Conservation (phyloP, 75 land plant species). For the Cupressus sempervirens region DNA sequence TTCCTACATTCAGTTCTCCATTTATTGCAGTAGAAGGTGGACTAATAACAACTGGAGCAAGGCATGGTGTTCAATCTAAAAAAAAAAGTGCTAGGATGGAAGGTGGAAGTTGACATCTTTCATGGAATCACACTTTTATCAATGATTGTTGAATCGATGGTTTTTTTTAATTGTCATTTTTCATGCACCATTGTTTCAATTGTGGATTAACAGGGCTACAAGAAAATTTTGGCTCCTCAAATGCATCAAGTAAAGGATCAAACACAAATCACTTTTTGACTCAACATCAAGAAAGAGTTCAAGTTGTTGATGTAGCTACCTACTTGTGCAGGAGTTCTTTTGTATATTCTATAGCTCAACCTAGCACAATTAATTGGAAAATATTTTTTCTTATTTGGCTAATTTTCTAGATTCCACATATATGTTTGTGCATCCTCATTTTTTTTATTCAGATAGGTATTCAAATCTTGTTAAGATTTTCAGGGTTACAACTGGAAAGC, state of each 20-base stretch:
- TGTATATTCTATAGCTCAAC: conserved; percentile 55
- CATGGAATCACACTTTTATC: not conserved
- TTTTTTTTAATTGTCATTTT: not conserved
- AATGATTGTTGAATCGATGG: not conserved
- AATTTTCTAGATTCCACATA: not conserved
- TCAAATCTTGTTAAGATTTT: not conserved
- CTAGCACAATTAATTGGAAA: conserved; percentile 6
- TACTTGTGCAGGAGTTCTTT: conserved; percentile 60
- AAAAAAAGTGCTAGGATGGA: conserved; percentile 33
- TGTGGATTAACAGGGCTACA: not conserved
- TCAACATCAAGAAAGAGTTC: conserved; percentile 54
- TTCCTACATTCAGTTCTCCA: conserved; percentile 89
- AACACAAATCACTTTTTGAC: conserved; percentile 24
- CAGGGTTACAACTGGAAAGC: not conserved
- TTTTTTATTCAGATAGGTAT: not conserved
- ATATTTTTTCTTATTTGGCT: not conserved
- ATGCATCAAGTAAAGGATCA: conserved; percentile 11
- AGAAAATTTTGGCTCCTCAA: not conserved
- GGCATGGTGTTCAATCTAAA: conserved; percentile 35
- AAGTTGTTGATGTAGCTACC: conserved; percentile 77
- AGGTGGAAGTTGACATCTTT: conserved; percentile 3
- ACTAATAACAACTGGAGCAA: conserved; percentile 29
- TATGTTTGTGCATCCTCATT: not conserved
- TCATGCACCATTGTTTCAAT: not conserved
- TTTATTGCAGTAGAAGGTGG: conserved; percentile 75